Evolutionary conservation across 495 filamentous ascomycete genomes (phyloP), one percentile per base, ranked within the genome.

Genomic region (Annulohypoxylon nitens): DNA sequence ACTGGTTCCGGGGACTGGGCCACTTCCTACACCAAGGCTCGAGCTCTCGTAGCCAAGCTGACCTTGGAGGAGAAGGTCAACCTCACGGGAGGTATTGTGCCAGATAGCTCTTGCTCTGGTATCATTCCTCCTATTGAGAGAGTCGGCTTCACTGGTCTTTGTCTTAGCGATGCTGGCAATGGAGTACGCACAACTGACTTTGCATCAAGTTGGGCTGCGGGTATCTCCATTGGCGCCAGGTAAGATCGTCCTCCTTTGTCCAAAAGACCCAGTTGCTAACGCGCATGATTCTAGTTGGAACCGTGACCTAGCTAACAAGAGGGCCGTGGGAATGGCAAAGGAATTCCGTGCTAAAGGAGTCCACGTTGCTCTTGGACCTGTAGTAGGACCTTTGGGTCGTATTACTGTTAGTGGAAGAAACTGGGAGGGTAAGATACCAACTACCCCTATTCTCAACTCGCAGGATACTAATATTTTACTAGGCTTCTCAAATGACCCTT

Each of bases 291-390:
- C 34, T 30, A 93, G 84, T 61, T 90, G 89, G 88, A 88, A 91
- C 73, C 82, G 82, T 50, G 76, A 80, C 0, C 81, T 91, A 14
- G 80, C 88, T 25, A 74, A 81, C 20, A 64, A 85, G 59, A 74
- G 88, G 51, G 89, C 81, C 0, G 45, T 76, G 1, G 80, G 84
- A 3, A 89, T 79, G 77, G 89, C 85, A 12, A 80, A 77, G 1
- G 89, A 90, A 75, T 91, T 88, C 77, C 84, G 82, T 25, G 80
- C 76, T 2, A 88, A 93, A 77, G 91, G 90, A 0, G 86, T 93
- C 6, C 89, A 93, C 75, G 83, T 93, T 18, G 82, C 87, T 3
- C 81, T 93, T 14, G 91, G 91, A 0, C 91, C 90, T 5, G 89
- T 92, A 9, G 86, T 89, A 61, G 88, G 87, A 0, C 87, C 87